Conservation (phyloP, 345 rosid species). For the Aquilaria yunnanensis region DNA sequence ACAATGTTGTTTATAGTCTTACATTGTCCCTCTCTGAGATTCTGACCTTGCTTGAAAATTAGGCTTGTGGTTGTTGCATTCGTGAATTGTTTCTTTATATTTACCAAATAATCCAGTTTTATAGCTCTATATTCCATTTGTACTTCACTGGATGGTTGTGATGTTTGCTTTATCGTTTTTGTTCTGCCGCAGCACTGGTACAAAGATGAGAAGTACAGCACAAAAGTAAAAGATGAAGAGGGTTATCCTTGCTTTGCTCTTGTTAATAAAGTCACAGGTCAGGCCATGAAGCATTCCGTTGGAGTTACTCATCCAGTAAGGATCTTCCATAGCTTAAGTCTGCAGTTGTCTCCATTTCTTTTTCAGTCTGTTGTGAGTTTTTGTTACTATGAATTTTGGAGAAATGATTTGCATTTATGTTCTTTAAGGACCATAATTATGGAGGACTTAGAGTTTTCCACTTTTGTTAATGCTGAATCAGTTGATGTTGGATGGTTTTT, state of each 20-base stretch:
- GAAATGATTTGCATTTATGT: not conserved
- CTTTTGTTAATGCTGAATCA: not conserved
- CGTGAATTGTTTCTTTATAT: not conserved
- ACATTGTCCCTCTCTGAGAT: not conserved
- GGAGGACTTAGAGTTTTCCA: not conserved
- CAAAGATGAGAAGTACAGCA: slow-evolving; percentile 83
- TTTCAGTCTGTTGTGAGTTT: not conserved
- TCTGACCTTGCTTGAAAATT: not conserved
- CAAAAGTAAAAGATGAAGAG: slow-evolving; percentile 73
- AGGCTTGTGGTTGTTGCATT: not conserved
- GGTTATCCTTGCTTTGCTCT: slow-evolving; percentile 76
- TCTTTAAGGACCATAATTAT: not conserved
- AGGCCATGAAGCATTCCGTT: slow-evolving; percentile 75
- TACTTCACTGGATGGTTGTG: slow-evolving; percentile 2
- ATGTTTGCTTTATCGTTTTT: slow-evolving; percentile 2
- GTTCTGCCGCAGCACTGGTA: slow-evolving; percentile 61
- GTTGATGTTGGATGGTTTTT: no score
- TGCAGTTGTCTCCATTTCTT: not conserved
- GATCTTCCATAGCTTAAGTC: not conserved
- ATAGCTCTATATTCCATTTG: no score
- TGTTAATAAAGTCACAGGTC: slow-evolving; percentile 81
- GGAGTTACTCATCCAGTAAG: slow-evolving; percentile 87
- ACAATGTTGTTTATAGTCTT: not conserved
- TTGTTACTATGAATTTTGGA: not conserved
- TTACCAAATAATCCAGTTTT: no score